Base-by-base conservation (phyloP, 257 asterid species). In the Cynanchum wilfordii region DNA sequence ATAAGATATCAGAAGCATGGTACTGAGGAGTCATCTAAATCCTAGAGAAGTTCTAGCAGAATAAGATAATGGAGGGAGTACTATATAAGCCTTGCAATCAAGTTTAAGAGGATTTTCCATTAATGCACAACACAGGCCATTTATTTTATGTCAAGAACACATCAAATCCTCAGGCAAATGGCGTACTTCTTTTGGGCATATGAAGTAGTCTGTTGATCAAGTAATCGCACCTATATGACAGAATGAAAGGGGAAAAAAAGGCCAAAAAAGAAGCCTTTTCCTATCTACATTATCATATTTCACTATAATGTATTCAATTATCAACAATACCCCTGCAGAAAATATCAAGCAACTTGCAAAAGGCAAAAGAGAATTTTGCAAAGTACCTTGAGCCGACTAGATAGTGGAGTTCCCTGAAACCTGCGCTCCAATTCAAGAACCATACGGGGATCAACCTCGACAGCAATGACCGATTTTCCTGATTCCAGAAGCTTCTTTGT, bases 401-500 rank as follows among this genome's bases (percentile, higher is more conserved):
- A 86, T 64, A 68, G 58, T 8, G 96, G 95, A 5, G 99, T 90
- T 45, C 96, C 97, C 68, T 95, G 97, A 77, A 95, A 95, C 68
- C 99, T 88, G 66, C 99, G 86, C 68, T 86, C 85, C 86, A 95
- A 75, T 76, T 95, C 99, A 70, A 87, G 96, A 66, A 95, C 99
- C 98, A 95, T 95, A 76, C 97, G 96, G 33, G 97, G 92, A 75
- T 95, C 99, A 77, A 95, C 84, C 75, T 95, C 98, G 12, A 95
- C 90, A 17, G 99, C 98, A 20, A 95, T 47, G 64, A 92, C 98
- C 3, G 90, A 86, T 65, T 95, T 95, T 20, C 98, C 98, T 1
- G 87, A 96, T 78, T 95, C 99, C 3, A 95, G 89, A 78, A 95
- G 99, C 92, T 95, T 95, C 85, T 95, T 90, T 9, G 99, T 95